phyloP scores from a whole-genome alignment of 495 filamentous ascomycete species.

The Annulohypoxylon stygium region DNA sequence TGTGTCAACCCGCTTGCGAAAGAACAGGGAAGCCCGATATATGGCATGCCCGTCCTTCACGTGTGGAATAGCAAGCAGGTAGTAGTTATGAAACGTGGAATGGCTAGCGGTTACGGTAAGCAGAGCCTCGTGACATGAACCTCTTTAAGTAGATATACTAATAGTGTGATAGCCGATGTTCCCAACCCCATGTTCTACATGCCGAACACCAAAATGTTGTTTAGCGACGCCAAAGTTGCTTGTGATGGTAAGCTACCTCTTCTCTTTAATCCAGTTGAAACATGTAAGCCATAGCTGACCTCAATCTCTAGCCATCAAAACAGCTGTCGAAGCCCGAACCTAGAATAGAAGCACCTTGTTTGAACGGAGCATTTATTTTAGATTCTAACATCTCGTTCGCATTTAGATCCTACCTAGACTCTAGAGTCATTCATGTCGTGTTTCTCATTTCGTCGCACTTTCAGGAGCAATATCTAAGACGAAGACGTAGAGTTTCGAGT shows the following conservation, averaged over 20 bases:
- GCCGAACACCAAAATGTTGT: constrained; percentile 85
- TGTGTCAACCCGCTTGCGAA: constrained; percentile 87
- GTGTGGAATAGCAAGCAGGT: constrained; percentile 93
- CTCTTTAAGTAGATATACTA: constrained; percentile 18
- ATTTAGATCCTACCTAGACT: constrained; percentile 31
- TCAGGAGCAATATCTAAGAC: background rate
- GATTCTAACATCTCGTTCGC: constrained; percentile 28
- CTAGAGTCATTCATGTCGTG: constrained; percentile 13
- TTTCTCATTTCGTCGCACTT: constrained; percentile 10
- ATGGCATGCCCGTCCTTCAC: constrained; percentile 87
- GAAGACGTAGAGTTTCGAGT: background rate
- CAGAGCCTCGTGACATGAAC: constrained; percentile 11
- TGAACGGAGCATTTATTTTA: constrained; percentile 38
- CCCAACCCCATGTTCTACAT: constrained; percentile 91
- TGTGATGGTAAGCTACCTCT: constrained; percentile 72
- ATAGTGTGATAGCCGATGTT: constrained; percentile 71
- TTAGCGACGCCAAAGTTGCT: constrained; percentile 83
- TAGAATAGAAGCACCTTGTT: constrained; percentile 48
- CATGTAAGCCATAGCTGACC: constrained; percentile 12
- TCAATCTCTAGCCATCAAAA: constrained; percentile 62
- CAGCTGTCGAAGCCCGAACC: constrained; percentile 61
- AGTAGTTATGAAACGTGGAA: constrained; percentile 86
- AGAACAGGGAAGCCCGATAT: constrained; percentile 81
- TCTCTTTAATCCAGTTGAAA: background rate
- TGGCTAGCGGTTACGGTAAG: constrained; percentile 84